Conservation (phyloP, 495 filamentous ascomycete genomes). For the Lasiosphaeria miniovina region DNA sequence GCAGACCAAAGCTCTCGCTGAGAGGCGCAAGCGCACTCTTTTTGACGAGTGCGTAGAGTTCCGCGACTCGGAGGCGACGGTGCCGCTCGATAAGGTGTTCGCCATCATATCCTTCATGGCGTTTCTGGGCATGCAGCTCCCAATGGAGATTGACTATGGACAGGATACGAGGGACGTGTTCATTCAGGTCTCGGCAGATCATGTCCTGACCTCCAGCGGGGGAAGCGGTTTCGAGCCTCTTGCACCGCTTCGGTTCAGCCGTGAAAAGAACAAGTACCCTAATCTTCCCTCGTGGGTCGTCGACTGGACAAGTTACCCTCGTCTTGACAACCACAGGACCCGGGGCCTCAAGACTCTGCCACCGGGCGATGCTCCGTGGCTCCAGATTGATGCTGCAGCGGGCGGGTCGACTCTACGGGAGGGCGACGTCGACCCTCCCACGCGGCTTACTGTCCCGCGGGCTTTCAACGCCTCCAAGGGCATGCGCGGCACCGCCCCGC, state of each 20-base stretch:
- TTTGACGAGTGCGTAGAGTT: not conserved
- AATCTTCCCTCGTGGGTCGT: not conserved
- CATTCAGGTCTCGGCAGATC: not conserved
- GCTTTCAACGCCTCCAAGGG: not conserved
- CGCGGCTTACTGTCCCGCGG: not conserved
- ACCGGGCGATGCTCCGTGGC: not conserved
- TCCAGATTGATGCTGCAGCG: not conserved
- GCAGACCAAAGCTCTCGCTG: not conserved
- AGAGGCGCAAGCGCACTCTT: not conserved
- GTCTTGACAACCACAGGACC: not conserved
- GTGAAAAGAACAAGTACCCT: not conserved
- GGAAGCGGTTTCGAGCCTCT: not conserved
- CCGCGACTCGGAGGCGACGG: not conserved
- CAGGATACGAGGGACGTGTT: not conserved
- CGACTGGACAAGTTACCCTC: not conserved
- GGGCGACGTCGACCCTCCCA: not conserved
- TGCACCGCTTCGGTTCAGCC: not conserved
- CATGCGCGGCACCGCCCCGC: not conserved
- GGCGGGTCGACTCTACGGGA: not conserved
- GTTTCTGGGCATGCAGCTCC: not conserved
- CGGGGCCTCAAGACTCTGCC: not conserved
- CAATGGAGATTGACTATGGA: not conserved
- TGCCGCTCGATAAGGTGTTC: not conserved
- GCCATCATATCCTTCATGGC: not conserved
- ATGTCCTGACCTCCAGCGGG: not conserved